phyloP scores from a whole-genome alignment of 331 rosid genomes.

The Telfairia occidentalis region DNA sequence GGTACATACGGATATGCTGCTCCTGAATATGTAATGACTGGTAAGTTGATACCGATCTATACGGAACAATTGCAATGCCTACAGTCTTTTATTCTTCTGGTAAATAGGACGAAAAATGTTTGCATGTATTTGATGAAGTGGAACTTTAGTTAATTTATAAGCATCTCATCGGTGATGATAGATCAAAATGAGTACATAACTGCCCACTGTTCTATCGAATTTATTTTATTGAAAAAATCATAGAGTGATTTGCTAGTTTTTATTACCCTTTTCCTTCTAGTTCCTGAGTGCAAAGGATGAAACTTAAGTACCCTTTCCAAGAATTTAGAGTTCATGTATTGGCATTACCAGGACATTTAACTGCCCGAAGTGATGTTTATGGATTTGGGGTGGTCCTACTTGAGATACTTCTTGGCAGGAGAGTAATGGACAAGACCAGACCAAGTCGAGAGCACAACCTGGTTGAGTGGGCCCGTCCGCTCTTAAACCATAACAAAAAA shows the following conservation, averaged over 20 bases:
- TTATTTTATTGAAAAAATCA: background rate
- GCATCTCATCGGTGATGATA: background rate
- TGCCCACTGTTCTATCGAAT: background rate
- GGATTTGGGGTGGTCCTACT: constrained; percentile 80
- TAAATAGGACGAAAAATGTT: background rate
- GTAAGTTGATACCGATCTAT: background rate
- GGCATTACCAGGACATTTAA: constrained; percentile 66
- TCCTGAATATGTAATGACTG: constrained; percentile 73
- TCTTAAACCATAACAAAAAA: constrained; percentile 71
- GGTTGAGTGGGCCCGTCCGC: constrained; percentile 68
- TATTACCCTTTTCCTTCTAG: background rate
- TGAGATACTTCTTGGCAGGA: constrained; percentile 62
- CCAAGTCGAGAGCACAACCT: constrained; percentile 61
- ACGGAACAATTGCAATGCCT: background rate
- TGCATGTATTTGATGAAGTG: background rate
- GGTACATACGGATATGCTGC: constrained; percentile 16
- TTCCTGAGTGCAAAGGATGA: constrained; percentile 3
- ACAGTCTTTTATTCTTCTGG: background rate
- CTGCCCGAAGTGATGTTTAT: constrained; percentile 88
- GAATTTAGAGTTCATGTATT: constrained; percentile 8
- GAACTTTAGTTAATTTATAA: background rate
- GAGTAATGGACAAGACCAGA: constrained; percentile 88
- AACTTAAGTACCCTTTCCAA: constrained; percentile 4
- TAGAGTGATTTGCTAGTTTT: background rate
- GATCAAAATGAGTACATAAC: background rate